Evolutionary conservation across 2,329 filamentous ascomycete genomes (phyloP).

Genomic region (Pochonia chlamydosporia): DNA sequence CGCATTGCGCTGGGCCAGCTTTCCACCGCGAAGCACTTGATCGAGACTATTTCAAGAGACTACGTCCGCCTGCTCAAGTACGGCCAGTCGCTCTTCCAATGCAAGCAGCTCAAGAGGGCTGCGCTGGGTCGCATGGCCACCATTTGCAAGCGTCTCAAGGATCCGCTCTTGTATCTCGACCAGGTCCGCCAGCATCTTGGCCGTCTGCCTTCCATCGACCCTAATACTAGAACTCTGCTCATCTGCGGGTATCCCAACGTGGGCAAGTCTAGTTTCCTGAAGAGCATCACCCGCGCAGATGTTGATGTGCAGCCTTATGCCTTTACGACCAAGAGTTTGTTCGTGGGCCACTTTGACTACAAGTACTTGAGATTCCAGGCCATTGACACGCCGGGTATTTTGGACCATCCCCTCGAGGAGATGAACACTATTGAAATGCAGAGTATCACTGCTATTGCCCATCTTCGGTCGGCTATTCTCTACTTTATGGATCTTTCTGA

Average conservation of each 20-base stretch:
- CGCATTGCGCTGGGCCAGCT: slow-evolving; percentile 93
- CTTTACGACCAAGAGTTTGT: slow-evolving; percentile 96
- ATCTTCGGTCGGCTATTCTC: slow-evolving; percentile 87
- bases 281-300: slow-evolving; percentile 87
- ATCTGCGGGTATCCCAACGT: slow-evolving; percentile 98
- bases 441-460: slow-evolving; percentile 92
- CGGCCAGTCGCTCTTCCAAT: slow-evolving; percentile 94
- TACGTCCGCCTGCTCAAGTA: slow-evolving; percentile 92
- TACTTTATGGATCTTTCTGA: slow-evolving; percentile 99
- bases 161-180: slow-evolving; percentile 91
- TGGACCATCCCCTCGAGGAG: slow-evolving; percentile 95
- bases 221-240: slow-evolving; percentile 89
- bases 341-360: slow-evolving; percentile 97
- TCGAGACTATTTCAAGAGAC: slow-evolving; percentile 92
- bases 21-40: slow-evolving; percentile 90
- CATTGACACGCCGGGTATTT: slow-evolving; percentile 96
- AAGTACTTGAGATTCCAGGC: slow-evolving; percentile 62
- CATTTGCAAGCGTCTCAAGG: slow-evolving; percentile 89
- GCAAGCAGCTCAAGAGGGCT: slow-evolving; percentile 96
- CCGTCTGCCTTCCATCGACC: slow-evolving; percentile 96
- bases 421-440: slow-evolving; percentile 99
- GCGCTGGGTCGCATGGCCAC: slow-evolving; percentile 98
- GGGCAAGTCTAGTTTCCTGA: slow-evolving; percentile 93
- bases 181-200: slow-evolving; percentile 89
- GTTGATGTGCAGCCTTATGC: slow-evolving; percentile 97